phyloP scores from a whole-genome alignment of 208 protist species.

The Blechomonas ayalai region DNA sequence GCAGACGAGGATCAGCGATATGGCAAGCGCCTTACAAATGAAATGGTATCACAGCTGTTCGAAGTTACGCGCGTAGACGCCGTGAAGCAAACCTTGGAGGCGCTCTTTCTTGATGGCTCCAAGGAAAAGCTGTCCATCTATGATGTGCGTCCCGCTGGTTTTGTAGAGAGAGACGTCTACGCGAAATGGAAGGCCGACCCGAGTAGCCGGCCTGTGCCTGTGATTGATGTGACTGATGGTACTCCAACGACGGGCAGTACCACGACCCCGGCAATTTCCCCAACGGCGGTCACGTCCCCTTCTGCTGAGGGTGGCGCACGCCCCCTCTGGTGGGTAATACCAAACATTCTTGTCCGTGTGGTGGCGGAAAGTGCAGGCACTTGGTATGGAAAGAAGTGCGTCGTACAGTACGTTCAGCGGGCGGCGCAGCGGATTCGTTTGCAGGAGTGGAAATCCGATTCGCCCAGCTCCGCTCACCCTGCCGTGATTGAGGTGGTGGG shows the following conservation, averaged over 20 bases:
- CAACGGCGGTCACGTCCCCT: background rate
- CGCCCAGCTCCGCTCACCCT: background rate
- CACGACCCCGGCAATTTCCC: background rate
- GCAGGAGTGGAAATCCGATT: background rate
- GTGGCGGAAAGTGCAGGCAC: constrained; percentile 39
- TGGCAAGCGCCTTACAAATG: constrained; percentile 27
- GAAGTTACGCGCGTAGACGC: constrained; percentile 63
- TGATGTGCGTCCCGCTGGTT: constrained; percentile 70
- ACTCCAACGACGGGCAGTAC: background rate
- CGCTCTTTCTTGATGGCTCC: constrained; percentile 55
- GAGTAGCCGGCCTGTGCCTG: constrained; percentile 40
- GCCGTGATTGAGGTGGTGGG: constrained; percentile 57
- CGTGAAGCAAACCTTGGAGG: constrained; percentile 35
- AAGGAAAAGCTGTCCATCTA: constrained; percentile 31
- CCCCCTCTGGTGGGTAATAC: constrained; percentile 81
- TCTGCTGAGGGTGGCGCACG: background rate
- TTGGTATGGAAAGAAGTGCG: constrained; percentile 63
- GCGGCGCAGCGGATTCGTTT: constrained; percentile 53
- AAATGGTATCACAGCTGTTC: constrained; percentile 47
- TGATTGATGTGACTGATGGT: constrained; percentile 1
- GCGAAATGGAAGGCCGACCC: constrained; percentile 62
- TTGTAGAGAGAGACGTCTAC: constrained; percentile 57
- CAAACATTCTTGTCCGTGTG: constrained; percentile 64
- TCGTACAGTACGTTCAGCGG: constrained; percentile 37
- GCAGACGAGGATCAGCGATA: constrained; percentile 45